Conservation (phyloP, 73 alveolate genomes). For the Tetrahymena thermophila region DNA sequence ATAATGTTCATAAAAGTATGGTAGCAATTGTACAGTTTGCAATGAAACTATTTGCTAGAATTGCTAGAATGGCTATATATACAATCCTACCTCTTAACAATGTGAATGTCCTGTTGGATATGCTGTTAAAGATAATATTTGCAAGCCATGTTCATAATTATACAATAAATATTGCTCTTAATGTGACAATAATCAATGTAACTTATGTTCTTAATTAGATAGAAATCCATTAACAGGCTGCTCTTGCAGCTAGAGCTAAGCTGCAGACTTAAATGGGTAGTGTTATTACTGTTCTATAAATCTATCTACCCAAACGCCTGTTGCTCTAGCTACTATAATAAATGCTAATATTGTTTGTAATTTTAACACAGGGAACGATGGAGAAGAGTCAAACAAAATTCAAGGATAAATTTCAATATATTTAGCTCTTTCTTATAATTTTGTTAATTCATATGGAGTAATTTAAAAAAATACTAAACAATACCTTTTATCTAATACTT, state of each 20-base stretch:
- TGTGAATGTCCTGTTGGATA: background rate
- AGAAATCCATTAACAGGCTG: background rate
- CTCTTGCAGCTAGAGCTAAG: background rate
- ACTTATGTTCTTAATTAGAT: background rate
- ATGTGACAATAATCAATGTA: background rate
- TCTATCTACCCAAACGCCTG: background rate
- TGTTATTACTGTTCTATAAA: background rate
- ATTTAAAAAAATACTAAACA: background rate
- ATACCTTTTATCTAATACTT: background rate
- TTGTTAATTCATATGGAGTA: background rate
- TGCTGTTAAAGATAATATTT: background rate
- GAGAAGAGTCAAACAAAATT: background rate
- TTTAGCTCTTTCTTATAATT: background rate
- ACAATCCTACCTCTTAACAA: background rate
- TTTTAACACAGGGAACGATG: background rate
- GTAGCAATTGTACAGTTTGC: background rate
- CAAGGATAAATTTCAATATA: background rate
- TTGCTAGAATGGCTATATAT: background rate
- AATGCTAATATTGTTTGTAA: background rate
- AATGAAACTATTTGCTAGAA: background rate
- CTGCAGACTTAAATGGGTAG: background rate
- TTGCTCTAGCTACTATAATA: background rate
- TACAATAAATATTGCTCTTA: background rate
- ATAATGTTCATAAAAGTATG: background rate
- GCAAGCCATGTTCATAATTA: background rate